Base-by-base conservation (phyloP, 176 grass and related monocot genomes). In the Melocanna baccifera region DNA sequence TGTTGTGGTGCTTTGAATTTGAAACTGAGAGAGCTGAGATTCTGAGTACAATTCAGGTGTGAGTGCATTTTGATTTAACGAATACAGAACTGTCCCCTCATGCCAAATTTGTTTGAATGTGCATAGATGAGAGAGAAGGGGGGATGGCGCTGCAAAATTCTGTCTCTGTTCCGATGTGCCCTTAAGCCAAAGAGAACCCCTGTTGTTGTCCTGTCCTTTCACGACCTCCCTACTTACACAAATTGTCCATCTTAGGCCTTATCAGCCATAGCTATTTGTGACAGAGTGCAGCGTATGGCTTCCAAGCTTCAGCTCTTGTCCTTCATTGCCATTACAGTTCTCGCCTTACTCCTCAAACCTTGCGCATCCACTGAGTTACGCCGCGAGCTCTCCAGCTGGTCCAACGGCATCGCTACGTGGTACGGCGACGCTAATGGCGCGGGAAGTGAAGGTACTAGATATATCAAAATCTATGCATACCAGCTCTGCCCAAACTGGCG, bases 391-490 rank as follows among this genome's bases (percentile, higher is more conserved):
- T 56, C 87, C 52, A 70, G 79, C 36, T 94, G 85, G 89, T 84
- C 78, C 48, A 36, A 58, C 4, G 89, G 82, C 32, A 80, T 71
- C 32, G 94, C 83, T 19, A 97, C 92, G 9, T 97, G 94, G 94
- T 97, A 97, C 46, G 94, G 90, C 20, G 85, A 66, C 6, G 73
- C 89, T 9, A 74, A 53, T 16, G 90, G 94, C 11, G 94, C 90
- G 4, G 94, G 94, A 75, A 97, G 86, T 32, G 92, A 97, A 50
- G 92, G 94, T 97, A 93, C 10, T n/a, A 26, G 16, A 72, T n/a
- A 13, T 32, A 5, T 30, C 22, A 63, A 23, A 13, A 25, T 73
- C 12, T 7, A 11, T 30, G 25, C 2, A 12, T 71, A 55, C 13
- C 7, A 36, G 7, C 1, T 37, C 19, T 13, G 5, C 22, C 2